These are phyloP conservation scores for Umbelopsis vinacea DNA, from an alignment of 192 early-diverging fungal species.

Conservation along the genomic window DNA sequence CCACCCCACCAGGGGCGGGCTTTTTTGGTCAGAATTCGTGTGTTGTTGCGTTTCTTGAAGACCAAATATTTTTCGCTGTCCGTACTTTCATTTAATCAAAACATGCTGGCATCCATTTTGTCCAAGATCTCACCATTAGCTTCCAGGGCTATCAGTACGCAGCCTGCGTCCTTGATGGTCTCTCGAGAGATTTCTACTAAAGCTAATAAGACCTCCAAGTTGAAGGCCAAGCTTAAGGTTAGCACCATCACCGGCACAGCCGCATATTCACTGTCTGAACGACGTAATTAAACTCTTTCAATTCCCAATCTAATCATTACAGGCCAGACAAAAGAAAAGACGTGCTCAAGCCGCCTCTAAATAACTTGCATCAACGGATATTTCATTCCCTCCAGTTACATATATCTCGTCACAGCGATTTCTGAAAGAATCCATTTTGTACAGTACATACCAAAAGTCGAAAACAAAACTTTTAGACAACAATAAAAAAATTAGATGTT, in stretches of 20 bases:
- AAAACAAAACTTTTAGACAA: too few relatives aligned
- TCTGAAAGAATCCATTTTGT: not conserved
- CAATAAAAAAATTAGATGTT: too few relatives aligned
- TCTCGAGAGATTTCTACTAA: slow-evolving; percentile 8
- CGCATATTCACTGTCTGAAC: not conserved
- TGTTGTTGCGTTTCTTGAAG: not conserved
- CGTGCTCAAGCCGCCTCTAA: slow-evolving; percentile 10
- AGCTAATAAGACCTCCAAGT: slow-evolving; percentile 1
- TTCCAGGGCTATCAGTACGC: not conserved
- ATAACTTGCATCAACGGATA: not conserved
- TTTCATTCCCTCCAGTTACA: too few relatives aligned
- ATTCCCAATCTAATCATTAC: not conserved
- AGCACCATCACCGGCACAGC: not conserved
- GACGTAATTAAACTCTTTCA: too few relatives aligned
- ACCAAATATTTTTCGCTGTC: not conserved
- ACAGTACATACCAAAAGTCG: not conserved
- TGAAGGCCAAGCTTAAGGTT: slow-evolving; percentile 10
- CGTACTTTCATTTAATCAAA: not conserved
- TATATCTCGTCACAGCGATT: too few relatives aligned
- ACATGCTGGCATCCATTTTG: slow-evolving; percentile 21
- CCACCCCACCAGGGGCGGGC: not conserved
- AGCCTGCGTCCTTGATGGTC: not conserved
- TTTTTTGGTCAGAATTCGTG: not conserved
- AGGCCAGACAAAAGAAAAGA: slow-evolving; percentile 21
- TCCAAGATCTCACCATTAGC: slow-evolving; percentile 7